Conservation (phyloP, 2,329 filamentous ascomycete genomes). For the Colletotrichum endophyticum region DNA sequence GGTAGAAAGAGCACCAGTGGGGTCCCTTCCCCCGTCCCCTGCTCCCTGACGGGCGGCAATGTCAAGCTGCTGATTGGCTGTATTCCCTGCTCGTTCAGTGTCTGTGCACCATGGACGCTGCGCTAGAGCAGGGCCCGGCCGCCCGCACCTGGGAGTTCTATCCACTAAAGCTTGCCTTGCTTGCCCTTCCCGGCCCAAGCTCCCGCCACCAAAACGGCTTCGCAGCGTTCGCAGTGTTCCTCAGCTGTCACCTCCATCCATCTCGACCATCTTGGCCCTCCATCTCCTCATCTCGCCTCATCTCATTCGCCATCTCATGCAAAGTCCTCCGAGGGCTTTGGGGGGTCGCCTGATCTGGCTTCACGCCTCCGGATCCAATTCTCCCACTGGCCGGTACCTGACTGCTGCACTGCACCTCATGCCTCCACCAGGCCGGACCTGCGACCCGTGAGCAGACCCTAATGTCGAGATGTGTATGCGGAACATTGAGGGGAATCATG, state of each 20-base stretch:
- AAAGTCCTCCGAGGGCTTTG: neutral
- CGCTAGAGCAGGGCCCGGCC: neutral
- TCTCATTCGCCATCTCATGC: neutral
- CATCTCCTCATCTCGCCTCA: neutral
- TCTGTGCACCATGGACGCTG: neutral
- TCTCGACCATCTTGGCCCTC: neutral
- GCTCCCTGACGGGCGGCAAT: constrained; percentile 30
- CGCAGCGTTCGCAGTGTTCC: neutral
- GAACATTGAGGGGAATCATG: neutral
- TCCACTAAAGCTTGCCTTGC: neutral
- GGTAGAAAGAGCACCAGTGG: constrained; percentile 5
- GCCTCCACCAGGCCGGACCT: neutral
- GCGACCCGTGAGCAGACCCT: neutral
- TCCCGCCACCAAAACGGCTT: neutral
- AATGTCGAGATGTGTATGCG: neutral
- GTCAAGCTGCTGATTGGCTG: constrained; percentile 24
- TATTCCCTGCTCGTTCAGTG: neutral
- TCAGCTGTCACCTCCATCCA: neutral
- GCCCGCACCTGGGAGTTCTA: neutral
- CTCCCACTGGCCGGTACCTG: constrained; percentile 6
- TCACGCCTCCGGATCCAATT: neutral
- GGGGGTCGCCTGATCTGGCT: neutral
- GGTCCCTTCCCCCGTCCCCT: neutral
- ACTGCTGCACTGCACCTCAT: neutral
- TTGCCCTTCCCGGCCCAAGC: neutral